Evolutionary conservation across 805 yeast species (phyloP).

Genomic region (Zygosaccharomyces rouxii): DNA sequence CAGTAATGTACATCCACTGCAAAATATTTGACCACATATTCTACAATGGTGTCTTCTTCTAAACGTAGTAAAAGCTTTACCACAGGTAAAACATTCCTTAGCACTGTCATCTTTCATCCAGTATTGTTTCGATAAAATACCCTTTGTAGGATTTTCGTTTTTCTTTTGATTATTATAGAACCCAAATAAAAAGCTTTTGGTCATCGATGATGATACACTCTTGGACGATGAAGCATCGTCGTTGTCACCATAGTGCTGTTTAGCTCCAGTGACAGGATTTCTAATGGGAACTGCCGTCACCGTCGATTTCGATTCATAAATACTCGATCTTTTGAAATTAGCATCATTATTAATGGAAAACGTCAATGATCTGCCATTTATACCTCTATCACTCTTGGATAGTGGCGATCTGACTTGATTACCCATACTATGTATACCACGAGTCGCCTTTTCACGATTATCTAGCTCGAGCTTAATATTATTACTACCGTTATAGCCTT

Average conservation of each 20-base stretch:
- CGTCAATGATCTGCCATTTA: conserved; percentile 15
- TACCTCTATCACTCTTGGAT: neutral
- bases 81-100: conserved; percentile 80
- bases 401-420: neutral
- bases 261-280: conserved; percentile 14
- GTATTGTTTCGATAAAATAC: conserved; percentile 54
- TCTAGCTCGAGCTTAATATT: neutral
- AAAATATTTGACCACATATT: conserved; percentile 93
- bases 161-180: conserved; percentile 34
- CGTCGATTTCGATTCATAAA: conserved; percentile 33
- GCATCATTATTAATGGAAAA: conserved; percentile 26
- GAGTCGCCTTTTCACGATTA: neutral
- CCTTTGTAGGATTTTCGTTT: conserved; percentile 20
- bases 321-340: conserved; percentile 32
- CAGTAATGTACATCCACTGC: conserved; percentile 74
- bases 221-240: conserved; percentile 36
- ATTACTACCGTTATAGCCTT: neutral
- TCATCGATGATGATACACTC: conserved; percentile 39
- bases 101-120: conserved; percentile 98
- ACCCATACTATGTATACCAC: neutral
- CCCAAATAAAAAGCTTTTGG: conserved; percentile 41
- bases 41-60: conserved; percentile 93
- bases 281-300: conserved; percentile 35
- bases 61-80: conserved; percentile 74
- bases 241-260: conserved; percentile 28